Evolutionary conservation across 352 stramenopile genomes (phyloP), one percentile per base, ranked within the genome.

Genomic region (Saprolegnia parasitica): DNA sequence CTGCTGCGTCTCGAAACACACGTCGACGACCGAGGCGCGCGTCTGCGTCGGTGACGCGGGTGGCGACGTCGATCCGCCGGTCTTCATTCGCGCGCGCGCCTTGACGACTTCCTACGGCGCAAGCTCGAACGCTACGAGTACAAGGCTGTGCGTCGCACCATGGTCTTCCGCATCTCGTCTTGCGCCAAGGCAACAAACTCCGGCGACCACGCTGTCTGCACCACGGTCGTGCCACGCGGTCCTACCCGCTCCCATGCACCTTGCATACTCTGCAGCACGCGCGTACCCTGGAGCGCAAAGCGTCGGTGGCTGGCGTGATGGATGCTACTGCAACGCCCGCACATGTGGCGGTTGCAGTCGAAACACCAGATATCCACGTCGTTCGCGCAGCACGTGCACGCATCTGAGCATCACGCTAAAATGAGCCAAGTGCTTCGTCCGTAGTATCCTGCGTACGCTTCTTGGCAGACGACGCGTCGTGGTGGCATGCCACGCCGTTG

Each of bases 321-420:
- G 11, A 4, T 60, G 3, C 1, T 60, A 9, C 52, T 21, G 35
- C 52, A 60, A 20, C 20, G 11, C 11, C 11, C 13, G 35, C 52
- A 60, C 13, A 60, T 11, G 20, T 60, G 52, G 35, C 52, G 35
- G 20, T 60, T 60, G 52, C 52, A 60, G 24, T 60, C 24, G 24
- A 20, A 11, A 40, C 52, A 60, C 52, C 52, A 60, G 13, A 60
- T 24, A 24, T 60, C 52, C 3, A 60, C 52, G 24, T 16, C 52
- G 20, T 24, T 60, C 52, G 52, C 16, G 35, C 52, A 60, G 20
- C 52, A 60, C 13, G 52, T 60, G 52, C 52, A 60, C 13, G 11
- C n/a, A 16, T n/a, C 52, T 60, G 35, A 4, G 18, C 42, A 49
- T 46, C n/a, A n/a, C n/a, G n/a, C n/a, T n/a, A 35, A 5, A 2